Evolutionary conservation across 2,329 filamentous ascomycete genomes (phyloP).

Genomic region (Epichloe sp.): DNA sequence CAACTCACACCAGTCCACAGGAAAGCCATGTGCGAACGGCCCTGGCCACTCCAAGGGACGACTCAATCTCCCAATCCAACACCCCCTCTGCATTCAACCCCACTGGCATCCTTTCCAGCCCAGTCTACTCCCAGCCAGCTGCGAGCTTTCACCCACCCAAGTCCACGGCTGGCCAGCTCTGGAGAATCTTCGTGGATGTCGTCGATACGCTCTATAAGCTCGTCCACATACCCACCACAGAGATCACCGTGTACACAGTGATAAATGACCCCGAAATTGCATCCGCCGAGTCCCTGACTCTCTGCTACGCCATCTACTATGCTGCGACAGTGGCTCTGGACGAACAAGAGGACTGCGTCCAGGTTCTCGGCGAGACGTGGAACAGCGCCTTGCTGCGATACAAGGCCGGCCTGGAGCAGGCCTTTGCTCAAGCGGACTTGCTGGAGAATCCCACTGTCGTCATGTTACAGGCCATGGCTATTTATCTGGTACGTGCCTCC

Average conservation of each 20-base stretch:
- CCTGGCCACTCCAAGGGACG: conserved; percentile 4
- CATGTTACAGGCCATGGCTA: conserved; percentile 21
- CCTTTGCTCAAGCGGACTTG: conserved; percentile 25
- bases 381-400: conserved; percentile 14
- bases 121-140: conserved; percentile 7
- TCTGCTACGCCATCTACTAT: conserved; percentile 38
- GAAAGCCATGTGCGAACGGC: conserved; percentile 1
- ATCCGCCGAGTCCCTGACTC: conserved; percentile 17
- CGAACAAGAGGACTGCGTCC: conserved; percentile 20
- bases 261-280: conserved; percentile 16
- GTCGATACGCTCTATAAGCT: conserved; percentile 18
- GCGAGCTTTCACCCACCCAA: conserved; percentile 15
- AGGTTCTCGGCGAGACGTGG: conserved; percentile 12
- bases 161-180: conserved; percentile 15
- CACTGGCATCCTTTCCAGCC: conserved; percentile 20
- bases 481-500: conserved; percentile 22
- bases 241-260: conserved; percentile 20
- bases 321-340: conserved; percentile 29
- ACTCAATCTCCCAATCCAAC: conserved; percentile 1
- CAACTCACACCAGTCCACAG: background rate
- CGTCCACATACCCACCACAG: conserved; percentile 17
- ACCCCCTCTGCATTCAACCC: conserved; percentile 17
- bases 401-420: conserved; percentile 23
- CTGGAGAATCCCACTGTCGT: conserved; percentile 25
- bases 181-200: conserved; percentile 16